Conservation (phyloP, 2,329 filamentous ascomycete genomes). For the Alternaria triticina region DNA sequence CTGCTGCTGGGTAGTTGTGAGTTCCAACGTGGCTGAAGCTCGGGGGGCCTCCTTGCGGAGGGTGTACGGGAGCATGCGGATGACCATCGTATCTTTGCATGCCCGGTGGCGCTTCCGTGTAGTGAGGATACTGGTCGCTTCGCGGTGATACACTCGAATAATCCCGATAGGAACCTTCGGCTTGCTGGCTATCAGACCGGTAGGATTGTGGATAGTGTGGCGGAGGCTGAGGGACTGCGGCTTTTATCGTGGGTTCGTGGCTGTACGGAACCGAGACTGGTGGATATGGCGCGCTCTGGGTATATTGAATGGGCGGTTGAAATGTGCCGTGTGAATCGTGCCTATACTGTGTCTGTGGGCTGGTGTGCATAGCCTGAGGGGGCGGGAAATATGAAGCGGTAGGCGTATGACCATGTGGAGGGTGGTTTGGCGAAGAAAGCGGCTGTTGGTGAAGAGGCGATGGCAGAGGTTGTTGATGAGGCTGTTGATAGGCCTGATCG, state of each 20-base stretch:
- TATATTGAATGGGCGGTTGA: slow-evolving; percentile 29
- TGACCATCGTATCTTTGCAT: slow-evolving; percentile 34
- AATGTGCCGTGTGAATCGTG: slow-evolving; percentile 26
- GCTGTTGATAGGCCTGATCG: slow-evolving; percentile 37
- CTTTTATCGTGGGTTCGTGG: slow-evolving; percentile 23
- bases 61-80: slow-evolving; percentile 25
- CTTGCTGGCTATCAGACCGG: slow-evolving; percentile 25
- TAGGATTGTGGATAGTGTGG: slow-evolving; percentile 34
- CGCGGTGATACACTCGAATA: slow-evolving; percentile 30
- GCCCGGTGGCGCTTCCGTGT: slow-evolving; percentile 24
- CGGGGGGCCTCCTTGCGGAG: slow-evolving; percentile 22
- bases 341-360: slow-evolving; percentile 29
- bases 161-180: slow-evolving; percentile 29
- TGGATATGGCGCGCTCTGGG: slow-evolving; percentile 31
- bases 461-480: slow-evolving; percentile 39
- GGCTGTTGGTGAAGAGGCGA: slow-evolving; percentile 43
- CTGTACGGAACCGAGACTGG: slow-evolving; percentile 35
- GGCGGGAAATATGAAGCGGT: slow-evolving; percentile 44
- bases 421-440: slow-evolving; percentile 34
- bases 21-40: slow-evolving; percentile 29
- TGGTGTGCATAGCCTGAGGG: slow-evolving; percentile 35
- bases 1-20: slow-evolving; percentile 28
- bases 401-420: slow-evolving; percentile 34
- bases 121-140: slow-evolving; percentile 33
- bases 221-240: slow-evolving; percentile 27